Evolutionary conservation across 1,139 yeast genomes (phyloP).

Genomic region (Spencermartinsiella ligniputridi): DNA sequence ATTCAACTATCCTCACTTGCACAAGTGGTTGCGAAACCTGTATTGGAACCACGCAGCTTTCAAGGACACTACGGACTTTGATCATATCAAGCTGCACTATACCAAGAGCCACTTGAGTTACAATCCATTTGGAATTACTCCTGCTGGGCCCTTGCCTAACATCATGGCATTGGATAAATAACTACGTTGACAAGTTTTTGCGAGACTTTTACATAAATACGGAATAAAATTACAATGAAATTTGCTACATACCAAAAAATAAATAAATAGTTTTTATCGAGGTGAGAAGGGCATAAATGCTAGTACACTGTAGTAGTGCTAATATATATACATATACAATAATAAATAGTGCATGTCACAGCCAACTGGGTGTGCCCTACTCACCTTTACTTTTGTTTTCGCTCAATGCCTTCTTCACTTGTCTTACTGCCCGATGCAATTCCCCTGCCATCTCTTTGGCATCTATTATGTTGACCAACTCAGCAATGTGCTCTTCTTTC

Average conservation of each 20-base stretch:
- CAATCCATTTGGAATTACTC: constrained; percentile 81
- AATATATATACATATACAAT: neutral
- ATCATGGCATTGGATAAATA: constrained; percentile 40
- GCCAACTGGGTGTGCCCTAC: too few relatives aligned
- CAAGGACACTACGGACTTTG: constrained; percentile 74
- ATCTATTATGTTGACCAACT: constrained; percentile 20
- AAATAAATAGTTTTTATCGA: neutral
- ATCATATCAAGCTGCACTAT: constrained; percentile 86
- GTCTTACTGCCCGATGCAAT: constrained; percentile 27
- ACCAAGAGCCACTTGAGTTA: constrained; percentile 72
- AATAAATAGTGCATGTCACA: neutral
- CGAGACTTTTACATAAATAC: neutral
- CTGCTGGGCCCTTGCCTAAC: constrained; percentile 83
- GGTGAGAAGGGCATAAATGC: too few relatives aligned
- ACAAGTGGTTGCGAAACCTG: constrained; percentile 74
- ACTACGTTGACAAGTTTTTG: too few relatives aligned
- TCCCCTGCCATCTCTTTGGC: constrained; percentile 27
- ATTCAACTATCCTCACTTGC: constrained; percentile 69
- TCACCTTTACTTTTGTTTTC: too few relatives aligned
- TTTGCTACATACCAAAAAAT: neutral
- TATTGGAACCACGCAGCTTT: constrained; percentile 84
- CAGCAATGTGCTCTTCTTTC: constrained; percentile 21
- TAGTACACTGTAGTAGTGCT: too few relatives aligned
- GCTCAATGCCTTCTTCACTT: constrained; percentile 18
- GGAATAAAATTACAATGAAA: neutral